phyloP scores from a whole-genome alignment of 225 moss, liverwort and hornwort species.

The Takakia lepidozioides region DNA sequence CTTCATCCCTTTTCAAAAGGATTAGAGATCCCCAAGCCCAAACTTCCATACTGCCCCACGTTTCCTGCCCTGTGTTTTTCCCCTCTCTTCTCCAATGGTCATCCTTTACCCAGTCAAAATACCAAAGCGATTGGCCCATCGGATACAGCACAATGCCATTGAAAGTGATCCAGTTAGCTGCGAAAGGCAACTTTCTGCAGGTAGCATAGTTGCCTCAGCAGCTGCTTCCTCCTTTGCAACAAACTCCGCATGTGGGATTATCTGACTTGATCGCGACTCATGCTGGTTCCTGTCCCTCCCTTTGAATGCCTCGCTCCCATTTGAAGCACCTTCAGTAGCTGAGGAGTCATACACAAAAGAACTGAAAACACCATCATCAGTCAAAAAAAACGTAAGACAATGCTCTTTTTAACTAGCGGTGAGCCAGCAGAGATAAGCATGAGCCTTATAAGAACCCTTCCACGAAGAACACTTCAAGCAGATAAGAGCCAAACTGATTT shows the following conservation, averaged over 20 bases:
- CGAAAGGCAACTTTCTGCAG: conserved; percentile 57
- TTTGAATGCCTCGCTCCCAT: conserved; percentile 17
- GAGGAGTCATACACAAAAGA: conserved; percentile 80
- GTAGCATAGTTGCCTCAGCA: conserved; percentile 42
- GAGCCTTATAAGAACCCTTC: too few species aligned
- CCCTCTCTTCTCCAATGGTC: too few species aligned
- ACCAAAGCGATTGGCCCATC: conserved; percentile 3
- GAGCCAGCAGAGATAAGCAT: too few species aligned
- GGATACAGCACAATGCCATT: conserved; percentile 98
- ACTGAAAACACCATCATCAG: conserved; percentile 29
- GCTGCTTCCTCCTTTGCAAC: conserved; percentile 74
- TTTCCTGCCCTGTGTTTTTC: too few species aligned
- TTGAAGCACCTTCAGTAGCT: conserved; percentile 31
- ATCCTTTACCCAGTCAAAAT: neutral
- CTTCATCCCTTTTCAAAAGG: too few species aligned
- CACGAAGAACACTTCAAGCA: too few species aligned
- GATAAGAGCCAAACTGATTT: too few species aligned
- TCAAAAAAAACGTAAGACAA: too few species aligned
- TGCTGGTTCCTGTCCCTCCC: conserved; percentile 20
- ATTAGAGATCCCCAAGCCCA: neutral
- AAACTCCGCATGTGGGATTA: conserved; percentile 66
- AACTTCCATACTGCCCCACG: neutral
- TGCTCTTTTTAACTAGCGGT: too few species aligned
- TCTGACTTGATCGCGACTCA: conserved; percentile 47
- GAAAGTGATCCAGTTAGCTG: conserved; percentile 80